Conservation (phyloP, 805 yeast genomes). For the Cyberlindnera suaveolens region DNA sequence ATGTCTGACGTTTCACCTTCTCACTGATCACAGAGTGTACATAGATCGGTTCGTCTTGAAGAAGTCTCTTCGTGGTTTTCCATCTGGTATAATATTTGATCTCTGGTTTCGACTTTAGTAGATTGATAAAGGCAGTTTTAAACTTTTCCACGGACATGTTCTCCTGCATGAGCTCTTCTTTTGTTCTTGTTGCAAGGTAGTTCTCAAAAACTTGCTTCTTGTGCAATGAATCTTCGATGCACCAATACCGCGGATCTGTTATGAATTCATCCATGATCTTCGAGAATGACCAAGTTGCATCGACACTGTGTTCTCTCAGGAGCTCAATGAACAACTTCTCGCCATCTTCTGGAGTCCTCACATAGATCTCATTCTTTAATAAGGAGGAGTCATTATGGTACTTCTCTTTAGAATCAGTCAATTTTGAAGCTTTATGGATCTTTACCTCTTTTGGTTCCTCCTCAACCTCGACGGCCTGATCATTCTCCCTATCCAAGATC, state of each 20-base stretch:
- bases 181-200: conserved; percentile 45
- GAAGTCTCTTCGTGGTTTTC: conserved; percentile 46
- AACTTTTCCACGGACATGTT: conserved; percentile 49
- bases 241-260: conserved; percentile 62
- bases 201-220: conserved; percentile 62
- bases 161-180: conserved; percentile 46
- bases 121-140: conserved; percentile 43
- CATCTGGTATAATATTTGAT: conserved; percentile 58
- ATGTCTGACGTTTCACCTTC: conserved; percentile 47
- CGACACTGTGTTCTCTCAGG: conserved; percentile 51
- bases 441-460: conserved; percentile 3
- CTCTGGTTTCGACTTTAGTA: conserved; percentile 37
- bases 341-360: conserved; percentile 28
- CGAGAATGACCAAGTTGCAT: conserved; percentile 70
- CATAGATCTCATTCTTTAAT: conserved; percentile 12
- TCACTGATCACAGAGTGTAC: conserved; percentile 55
- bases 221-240: conserved; percentile 50
- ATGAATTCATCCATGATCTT: conserved; percentile 55
- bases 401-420: conserved; percentile 12
- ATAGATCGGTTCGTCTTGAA: conserved; percentile 62
- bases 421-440: neutral
- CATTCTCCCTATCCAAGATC: conserved; percentile 10
- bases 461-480: neutral
- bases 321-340: conserved; percentile 43
- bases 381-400: conserved; percentile 24